phyloP scores from a whole-genome alignment of 2,329 filamentous ascomycete genomes.

The Herpomyces periplanetae region DNA sequence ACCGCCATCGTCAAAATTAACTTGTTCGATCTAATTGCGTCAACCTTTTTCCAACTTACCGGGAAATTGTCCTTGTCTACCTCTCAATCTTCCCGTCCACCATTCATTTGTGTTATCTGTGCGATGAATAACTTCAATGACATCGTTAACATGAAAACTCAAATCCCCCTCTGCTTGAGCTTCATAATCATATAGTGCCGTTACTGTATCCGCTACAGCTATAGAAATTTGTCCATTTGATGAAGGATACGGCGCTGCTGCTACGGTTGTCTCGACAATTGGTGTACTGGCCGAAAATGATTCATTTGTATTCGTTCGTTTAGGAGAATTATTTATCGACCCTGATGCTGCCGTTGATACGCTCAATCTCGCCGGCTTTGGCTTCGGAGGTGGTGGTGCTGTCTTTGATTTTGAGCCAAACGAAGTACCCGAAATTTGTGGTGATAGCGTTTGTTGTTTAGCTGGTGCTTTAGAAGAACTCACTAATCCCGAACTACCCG shows the following conservation, averaged over 20 bases:
- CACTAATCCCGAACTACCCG: conserved; percentile 6
- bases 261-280: no score
- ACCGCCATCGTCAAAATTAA: not conserved
- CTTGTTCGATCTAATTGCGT: not conserved
- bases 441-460: conserved; percentile 6
- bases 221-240: no score
- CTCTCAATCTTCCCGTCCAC: conserved; percentile 55
- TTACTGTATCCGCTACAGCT: conserved; percentile 42
- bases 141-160: conserved; percentile 51
- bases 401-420: conserved; percentile 10
- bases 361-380: conserved; percentile 37
- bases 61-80: conserved; percentile 63
- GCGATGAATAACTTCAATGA: conserved; percentile 48
- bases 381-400: conserved; percentile 28
- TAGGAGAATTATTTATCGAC: no score
- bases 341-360: conserved; percentile 19
- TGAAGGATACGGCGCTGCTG: no score
- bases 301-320: no score
- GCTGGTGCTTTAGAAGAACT: conserved; percentile 2
- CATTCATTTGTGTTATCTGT: conserved; percentile 85
- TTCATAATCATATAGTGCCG: conserved; percentile 77
- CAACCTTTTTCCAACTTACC: conserved; percentile 15
- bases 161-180: conserved; percentile 79
- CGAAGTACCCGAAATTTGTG: conserved; percentile 8
- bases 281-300: no score